Base-by-base conservation (phyloP, 2,329 filamentous ascomycete species). In the Aspergillus candidus region DNA sequence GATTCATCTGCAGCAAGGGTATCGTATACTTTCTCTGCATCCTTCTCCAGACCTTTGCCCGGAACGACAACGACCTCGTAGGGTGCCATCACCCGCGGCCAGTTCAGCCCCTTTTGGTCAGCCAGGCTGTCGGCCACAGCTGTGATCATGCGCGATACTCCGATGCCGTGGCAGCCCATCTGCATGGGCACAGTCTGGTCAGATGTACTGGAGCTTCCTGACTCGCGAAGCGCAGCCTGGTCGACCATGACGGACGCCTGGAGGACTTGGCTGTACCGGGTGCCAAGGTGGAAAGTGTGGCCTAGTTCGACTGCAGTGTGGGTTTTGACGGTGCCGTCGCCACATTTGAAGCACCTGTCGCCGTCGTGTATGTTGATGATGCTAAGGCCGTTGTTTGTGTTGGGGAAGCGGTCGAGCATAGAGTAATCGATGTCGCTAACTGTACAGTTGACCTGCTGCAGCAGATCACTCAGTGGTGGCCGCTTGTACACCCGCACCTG, bases 121-220 rank as follows among this genome's bases (percentile, higher is more conserved):
- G 81, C 76, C 8, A 88, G 72, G 32, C 84, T 77, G 51, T 91
- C 84, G 1, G 90, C 90, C 1, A 93, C 80, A 1, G 93, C 88
- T 7, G 84, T 89, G 49, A 98, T 83, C 56, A 98, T 82, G 35
- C 93, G 84, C 4, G 89, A 94, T 13, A 98, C 81, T 2, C 93
- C 93, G 49, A 98, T 94, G 1, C 93, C 93, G 61, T 96, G 88
- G 63, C 93, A 98, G 43, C 93, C 93, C 93, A 98, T 98, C 52
- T 94, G 81, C 58, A 95, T 76, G 0, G 82, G 74, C 0, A 80
- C 73, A 7, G 64, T 63, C 12, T 67, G 57, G 37, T 27, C 22
- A 27, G 22, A 27, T 27, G 22, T 27, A 7, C 22, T 27, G 22
- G 22, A 8, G 22, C 58, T 51, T 17, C 63, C 56, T 12, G 55